Evolutionary conservation across 768 basidiomycete genomes (phyloP).

Genomic region (Strobilomyces echinocephalus): DNA sequence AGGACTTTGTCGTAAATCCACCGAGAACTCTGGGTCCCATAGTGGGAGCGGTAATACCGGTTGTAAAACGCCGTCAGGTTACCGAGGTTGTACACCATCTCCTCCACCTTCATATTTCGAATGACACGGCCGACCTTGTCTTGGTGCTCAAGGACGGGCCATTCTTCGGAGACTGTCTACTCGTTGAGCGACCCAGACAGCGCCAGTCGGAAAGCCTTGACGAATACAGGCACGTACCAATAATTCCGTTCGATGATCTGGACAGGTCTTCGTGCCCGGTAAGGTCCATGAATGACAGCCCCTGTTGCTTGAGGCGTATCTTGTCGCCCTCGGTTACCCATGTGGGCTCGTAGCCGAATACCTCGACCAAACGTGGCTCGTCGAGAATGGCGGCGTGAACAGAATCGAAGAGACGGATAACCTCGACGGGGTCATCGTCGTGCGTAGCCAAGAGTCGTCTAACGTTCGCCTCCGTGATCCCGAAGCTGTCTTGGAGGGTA

Average conservation of each 20-base stretch:
- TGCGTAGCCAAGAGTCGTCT: too few relatives aligned
- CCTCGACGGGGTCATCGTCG: constrained; percentile 12
- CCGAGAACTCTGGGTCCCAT: constrained; percentile 36
- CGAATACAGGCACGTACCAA: too few relatives aligned
- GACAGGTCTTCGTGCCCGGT: constrained; percentile 2
- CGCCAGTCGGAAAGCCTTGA: neutral
- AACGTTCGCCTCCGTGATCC: too few relatives aligned
- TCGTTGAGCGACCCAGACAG: too few relatives aligned
- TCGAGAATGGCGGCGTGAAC: constrained; percentile 10
- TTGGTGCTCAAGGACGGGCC: constrained; percentile 12
- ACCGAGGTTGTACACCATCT: constrained; percentile 34
- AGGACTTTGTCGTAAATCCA: constrained; percentile 33
- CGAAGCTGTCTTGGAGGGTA: too few relatives aligned
- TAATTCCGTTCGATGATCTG: too few relatives aligned
- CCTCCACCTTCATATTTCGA: constrained; percentile 11
- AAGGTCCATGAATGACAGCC: neutral
- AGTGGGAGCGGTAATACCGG: constrained; percentile 19
- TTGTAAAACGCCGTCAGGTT: constrained; percentile 32
- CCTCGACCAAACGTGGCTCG: constrained; percentile 13
- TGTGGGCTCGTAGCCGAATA: constrained; percentile 3
- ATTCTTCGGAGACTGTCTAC: constrained; percentile 1
- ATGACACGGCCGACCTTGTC: constrained; percentile 10
- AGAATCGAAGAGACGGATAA: constrained; percentile 15
- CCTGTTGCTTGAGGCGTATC: neutral
- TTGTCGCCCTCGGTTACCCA: neutral